Evolutionary conservation across 2,329 filamentous ascomycete genomes (phyloP).

Genomic region (Dactylella cylindrospora): DNA sequence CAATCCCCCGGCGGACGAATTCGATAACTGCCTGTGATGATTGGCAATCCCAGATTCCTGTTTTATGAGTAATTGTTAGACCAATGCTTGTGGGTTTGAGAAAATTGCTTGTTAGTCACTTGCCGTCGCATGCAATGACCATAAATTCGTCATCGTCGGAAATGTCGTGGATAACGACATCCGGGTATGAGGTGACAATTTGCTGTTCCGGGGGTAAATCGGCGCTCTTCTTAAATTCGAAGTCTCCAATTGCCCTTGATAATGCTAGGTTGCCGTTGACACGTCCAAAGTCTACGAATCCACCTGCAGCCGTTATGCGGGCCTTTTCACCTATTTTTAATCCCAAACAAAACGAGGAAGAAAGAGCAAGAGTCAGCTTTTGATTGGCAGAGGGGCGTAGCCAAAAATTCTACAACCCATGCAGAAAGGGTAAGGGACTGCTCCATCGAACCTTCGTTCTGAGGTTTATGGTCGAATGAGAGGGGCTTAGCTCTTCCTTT

Average conservation of each 20-base stretch:
- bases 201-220: slow-evolving; percentile 97
- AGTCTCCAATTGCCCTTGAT: slow-evolving; percentile 96
- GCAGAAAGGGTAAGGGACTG: neutral
- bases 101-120: slow-evolving; percentile 50
- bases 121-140: slow-evolving; percentile 89
- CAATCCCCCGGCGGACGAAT: slow-evolving; percentile 94
- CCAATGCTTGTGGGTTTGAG: neutral
- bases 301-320: slow-evolving; percentile 89
- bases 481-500: slow-evolving; percentile 96
- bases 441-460: slow-evolving; percentile 77
- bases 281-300: slow-evolving; percentile 96
- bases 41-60: slow-evolving; percentile 99
- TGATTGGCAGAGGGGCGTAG: neutral
- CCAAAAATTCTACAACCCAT: too few relatives aligned
- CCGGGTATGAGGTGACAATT: slow-evolving; percentile 95
- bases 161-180: slow-evolving; percentile 88
- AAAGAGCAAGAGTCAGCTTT: neutral
- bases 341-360: slow-evolving; percentile 6
- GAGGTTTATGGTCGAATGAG: slow-evolving; percentile 98
- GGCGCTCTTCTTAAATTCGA: slow-evolving; percentile 99
- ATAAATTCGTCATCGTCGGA: slow-evolving; percentile 93
- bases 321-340: slow-evolving; percentile 77
- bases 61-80: slow-evolving; percentile 8
- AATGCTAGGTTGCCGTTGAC: slow-evolving; percentile 97
- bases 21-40: slow-evolving; percentile 96